Evolutionary conservation across 2,329 filamentous ascomycete genomes (phyloP), one percentile per base, ranked within the genome.

Genomic region (Fusarium sp.): DNA sequence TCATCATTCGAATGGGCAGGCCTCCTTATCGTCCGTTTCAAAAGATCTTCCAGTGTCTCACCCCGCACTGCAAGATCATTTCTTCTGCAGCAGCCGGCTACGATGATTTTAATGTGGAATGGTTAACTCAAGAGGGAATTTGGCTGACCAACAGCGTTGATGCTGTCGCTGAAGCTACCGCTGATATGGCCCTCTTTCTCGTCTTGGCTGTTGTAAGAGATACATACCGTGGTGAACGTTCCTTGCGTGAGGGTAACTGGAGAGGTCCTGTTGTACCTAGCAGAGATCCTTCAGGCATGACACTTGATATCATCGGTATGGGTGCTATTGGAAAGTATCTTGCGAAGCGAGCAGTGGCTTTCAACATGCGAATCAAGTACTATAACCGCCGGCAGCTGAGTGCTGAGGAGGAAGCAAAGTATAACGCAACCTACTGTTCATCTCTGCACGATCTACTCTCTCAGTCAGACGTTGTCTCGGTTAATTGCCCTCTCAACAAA

Each of bases 111-210:
- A 79, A 83, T 44, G 77, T 84, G 0, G 70, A 80, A 6, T 84
- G 80, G 79, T 77, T 84, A 71, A 81, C 82, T 0, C 39, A 58
- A 15, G 67, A 80, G 9, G 77, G 77, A 8, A 81, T 88, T 26
- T 84, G 80, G 75, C 87, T 89, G 69, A 88, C 84, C 76, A 88
- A 87, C 66, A 82, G 82, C 0, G 74, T 83, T 4, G 81, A 88
- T 62, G 86, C 85, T 0, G 85, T 85, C 1, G 82, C 85, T 0
- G 83, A 88, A 57, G 84, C 85, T 4, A 85, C 83, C 0, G 83
- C 84, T 1, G 83, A 85, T 42, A 83, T 85, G 80, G 81, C 85
- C 16, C 67, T 79, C 28, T 80, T 80, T 39, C 50, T 80, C 0
- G 70, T 57, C 1, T 53, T 80, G 2, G 74, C 77, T 1, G 74